Evolutionary conservation across 2,329 filamentous ascomycete species (phyloP), one percentile per base, ranked within the genome.

Genomic region (Cercospora zeae-maydis): DNA sequence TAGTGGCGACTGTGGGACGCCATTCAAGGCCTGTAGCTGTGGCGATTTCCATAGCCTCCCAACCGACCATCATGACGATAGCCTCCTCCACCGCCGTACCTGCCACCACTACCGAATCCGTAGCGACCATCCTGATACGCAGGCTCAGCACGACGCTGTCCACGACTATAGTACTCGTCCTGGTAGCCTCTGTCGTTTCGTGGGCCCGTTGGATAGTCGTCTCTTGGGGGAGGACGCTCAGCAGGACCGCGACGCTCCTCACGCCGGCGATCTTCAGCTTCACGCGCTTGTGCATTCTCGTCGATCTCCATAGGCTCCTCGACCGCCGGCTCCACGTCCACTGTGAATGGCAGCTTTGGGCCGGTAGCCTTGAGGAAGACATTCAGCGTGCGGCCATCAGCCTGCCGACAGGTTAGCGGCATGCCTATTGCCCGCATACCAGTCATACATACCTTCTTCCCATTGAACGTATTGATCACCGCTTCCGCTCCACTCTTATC

Each of bases 391-490:
- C 88, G 83, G 53, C 90, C 90, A 71, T 93, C 90, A 71, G 90
- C 90, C 89, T 87, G 65, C 51, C 33, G 51, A n/a, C 61, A 21
- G 2, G 33, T 63, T 51, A 58, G 52, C 30, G 14, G 11, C 33
- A 33, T 30, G 14, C 11, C 31, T 42, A 7, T 16, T 49, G 5
- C 31, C 21, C 33, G 11, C 19, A 11, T 24, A 21, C 33, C 13
- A 7, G 16, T 9, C 27, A 21, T 37, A 77, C 86, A 69, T 74
- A 91, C 90, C 73, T 86, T 91, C 79, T 92, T 88, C 74, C 89
- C 87, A 76, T 95, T 88, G 76, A 93, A 93, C 2, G 83, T 90
- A 63, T 84, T 81, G 71, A 93, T 88, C 16, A 92, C 88, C 39
- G 83, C 84, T 70, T 93, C 87, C 2, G 89, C 91, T 39, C 88